Conservation (phyloP, 139 green algal genomes). For the Tetradesmus obliquus region DNA sequence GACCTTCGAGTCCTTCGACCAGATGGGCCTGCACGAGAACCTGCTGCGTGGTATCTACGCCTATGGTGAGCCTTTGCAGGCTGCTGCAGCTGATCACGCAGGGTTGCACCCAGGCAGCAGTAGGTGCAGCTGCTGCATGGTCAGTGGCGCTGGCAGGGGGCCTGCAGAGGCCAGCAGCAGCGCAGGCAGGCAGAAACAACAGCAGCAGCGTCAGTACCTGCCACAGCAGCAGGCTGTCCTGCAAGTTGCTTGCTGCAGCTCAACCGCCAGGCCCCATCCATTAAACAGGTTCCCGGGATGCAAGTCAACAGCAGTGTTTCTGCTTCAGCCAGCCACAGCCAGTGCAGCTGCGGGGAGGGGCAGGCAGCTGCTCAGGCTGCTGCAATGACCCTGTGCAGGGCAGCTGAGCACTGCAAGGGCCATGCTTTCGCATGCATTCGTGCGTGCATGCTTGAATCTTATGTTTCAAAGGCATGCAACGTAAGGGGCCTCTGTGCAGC, state of each 20-base stretch:
- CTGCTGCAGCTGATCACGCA: neutral
- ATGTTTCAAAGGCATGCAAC: neutral
- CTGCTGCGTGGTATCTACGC: conserved; percentile 99
- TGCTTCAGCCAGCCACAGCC: neutral
- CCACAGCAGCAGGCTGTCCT: neutral
- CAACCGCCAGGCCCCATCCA: neutral
- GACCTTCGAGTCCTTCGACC: conserved; percentile 96
- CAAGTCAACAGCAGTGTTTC: too few relatives aligned
- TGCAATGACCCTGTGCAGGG: neutral
- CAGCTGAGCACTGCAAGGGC: neutral
- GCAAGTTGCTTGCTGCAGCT: neutral
- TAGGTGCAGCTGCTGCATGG: neutral
- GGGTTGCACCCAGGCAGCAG: neutral
- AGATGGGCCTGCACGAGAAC: conserved; percentile 99
- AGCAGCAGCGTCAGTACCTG: neutral
- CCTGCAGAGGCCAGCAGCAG: neutral
- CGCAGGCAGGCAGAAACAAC: neutral
- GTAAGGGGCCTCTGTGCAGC: too few relatives aligned
- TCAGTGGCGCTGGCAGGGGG: neutral
- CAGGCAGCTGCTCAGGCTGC: too few relatives aligned
- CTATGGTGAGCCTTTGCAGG: conserved; percentile 82
- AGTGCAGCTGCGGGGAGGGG: neutral
- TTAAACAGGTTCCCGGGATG: neutral
- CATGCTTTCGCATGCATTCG: neutral
- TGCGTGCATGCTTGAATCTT: neutral